Evolutionary conservation across 2,329 filamentous ascomycete species (phyloP), one percentile per base, ranked within the genome.

Genomic region (Conoideocrella luteorostrata): DNA sequence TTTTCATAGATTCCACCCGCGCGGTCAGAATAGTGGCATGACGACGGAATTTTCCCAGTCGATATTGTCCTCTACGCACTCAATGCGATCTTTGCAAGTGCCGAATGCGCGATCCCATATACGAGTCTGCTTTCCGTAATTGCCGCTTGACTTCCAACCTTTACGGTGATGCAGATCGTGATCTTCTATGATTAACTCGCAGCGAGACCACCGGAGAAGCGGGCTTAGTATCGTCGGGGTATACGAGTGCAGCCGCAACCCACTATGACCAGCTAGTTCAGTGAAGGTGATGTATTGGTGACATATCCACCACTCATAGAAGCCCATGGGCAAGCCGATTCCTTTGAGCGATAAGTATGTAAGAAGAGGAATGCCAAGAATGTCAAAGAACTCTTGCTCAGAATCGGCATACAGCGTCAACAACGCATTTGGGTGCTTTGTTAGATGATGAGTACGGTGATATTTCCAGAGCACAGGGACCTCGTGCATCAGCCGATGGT

Each of bases 291-390:
- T 29, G 18, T 41, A 22, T 15, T 41, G 24, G 13, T 32, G 26
- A 15, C 67, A 70, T 20, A 71, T 49, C 66, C 67, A 70, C 65
- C 66, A 70, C 35, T 70, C 67, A 39, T 70, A 69, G 49, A 71
- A 71, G 4, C 64, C 66, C 63, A 70, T 65, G 0, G 65, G 66
- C 4, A 69, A 39, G 1, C 66, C 66, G 35, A 57, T 12, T 7
- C 47, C 5, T 39, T 58, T 63, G 36, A 70, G 45, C 1, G 55
- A 61, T 28, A 56, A 54, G 48, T 63, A 70, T 3, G 66, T 61
- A 41, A 67, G 45, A 15, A 68, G 46, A 0, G 67, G 67, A 7
- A 70, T 60, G 11, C 61, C 63, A 5, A 57, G 63, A 28, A 69
- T 66, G 39, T 70, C 66, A 45, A 67, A 62, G 7, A 69, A 51